Conservation (phyloP, 176 grass and related monocot species). For the Puya raimondii region DNA sequence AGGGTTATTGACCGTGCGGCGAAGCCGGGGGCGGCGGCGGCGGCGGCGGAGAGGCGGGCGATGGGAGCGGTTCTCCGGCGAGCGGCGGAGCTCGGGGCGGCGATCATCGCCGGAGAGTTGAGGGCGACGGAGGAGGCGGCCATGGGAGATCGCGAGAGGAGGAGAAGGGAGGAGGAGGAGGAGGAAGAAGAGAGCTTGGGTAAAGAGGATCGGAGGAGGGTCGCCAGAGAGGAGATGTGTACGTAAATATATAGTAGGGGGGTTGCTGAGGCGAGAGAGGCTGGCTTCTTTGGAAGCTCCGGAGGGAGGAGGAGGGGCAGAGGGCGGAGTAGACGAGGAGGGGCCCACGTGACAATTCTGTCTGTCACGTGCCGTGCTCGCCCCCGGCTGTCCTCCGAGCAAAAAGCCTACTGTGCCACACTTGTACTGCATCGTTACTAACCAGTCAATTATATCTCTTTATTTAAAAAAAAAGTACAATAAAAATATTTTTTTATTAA, state of each 20-base stretch:
- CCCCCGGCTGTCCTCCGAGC: too few species aligned
- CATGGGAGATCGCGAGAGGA: constrained; percentile 25
- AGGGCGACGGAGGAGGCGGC: constrained; percentile 20
- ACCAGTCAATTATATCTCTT: not conserved
- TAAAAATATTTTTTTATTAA: not conserved
- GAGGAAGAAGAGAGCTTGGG: not conserved
- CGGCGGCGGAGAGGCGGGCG: not conserved
- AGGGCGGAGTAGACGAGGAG: constrained; percentile 25
- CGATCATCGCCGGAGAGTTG: not conserved
- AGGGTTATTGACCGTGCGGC: not conserved
- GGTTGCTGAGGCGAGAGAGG: not conserved
- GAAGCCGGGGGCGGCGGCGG: not conserved
- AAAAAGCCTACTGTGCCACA: not conserved
- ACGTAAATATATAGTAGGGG: not conserved
- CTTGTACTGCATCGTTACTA: not conserved
- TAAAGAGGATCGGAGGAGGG: not conserved
- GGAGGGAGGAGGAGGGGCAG: not conserved
- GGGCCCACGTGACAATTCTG: not conserved
- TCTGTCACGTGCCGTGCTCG: too few species aligned
- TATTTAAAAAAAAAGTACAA: not conserved
- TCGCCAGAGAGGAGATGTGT: constrained; percentile 17
- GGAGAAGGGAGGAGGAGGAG: not conserved
- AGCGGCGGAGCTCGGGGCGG: not conserved
- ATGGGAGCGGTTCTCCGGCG: not conserved
- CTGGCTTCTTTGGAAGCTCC: not conserved